A percentile compares a stretch with the other conserved stretches of the same genome.
These are phyloP conservation scores for Phlebiopsis flavidoalba DNA, from an alignment of 768 basidiomycete genomes.

Conservation along the genomic window DNA sequence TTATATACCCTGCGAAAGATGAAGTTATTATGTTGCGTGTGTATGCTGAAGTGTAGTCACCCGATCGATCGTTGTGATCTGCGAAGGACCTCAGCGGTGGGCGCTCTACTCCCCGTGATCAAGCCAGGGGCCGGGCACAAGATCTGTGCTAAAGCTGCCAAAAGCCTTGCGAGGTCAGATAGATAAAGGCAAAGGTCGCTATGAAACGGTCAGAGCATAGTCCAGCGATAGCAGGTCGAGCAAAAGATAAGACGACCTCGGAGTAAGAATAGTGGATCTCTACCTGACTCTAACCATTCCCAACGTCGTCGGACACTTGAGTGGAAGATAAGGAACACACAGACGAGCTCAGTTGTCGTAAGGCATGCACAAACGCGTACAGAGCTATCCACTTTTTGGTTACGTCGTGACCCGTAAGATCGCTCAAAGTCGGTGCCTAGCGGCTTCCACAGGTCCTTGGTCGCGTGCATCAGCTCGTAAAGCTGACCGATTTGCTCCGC, in stretches of 20 bases:
- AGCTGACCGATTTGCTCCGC: slow-evolving; percentile 88
- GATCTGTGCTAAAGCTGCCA: not conserved
- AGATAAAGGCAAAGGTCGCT: not conserved
- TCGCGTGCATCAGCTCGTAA: slow-evolving; percentile 91
- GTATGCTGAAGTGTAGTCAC: not conserved
- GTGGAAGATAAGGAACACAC: not conserved
- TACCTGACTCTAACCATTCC: not conserved
- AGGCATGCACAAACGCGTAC: not conserved
- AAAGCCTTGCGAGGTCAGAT: not conserved
- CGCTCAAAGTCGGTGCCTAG: not conserved
- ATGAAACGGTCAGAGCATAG: not conserved
- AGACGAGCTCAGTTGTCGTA: not conserved
- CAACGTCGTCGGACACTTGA: not conserved
- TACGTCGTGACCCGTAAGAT: not conserved
- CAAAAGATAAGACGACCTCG: not conserved
- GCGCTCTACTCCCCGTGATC: not conserved
- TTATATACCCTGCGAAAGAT: not conserved
- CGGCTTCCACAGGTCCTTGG: slow-evolving; percentile 84
- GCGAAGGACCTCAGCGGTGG: not conserved
- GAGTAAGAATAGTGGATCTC: not conserved
- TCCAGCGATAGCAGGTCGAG: not conserved
- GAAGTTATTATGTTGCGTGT: not conserved
- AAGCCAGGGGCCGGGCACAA: not conserved
- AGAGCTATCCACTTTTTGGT: not conserved
- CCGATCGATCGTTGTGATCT: slow-evolving; percentile 1